These are phyloP conservation scores for Sarocladium brachiariae DNA, from an alignment of 2,329 filamentous ascomycete species.

Conservation along the genomic window DNA sequence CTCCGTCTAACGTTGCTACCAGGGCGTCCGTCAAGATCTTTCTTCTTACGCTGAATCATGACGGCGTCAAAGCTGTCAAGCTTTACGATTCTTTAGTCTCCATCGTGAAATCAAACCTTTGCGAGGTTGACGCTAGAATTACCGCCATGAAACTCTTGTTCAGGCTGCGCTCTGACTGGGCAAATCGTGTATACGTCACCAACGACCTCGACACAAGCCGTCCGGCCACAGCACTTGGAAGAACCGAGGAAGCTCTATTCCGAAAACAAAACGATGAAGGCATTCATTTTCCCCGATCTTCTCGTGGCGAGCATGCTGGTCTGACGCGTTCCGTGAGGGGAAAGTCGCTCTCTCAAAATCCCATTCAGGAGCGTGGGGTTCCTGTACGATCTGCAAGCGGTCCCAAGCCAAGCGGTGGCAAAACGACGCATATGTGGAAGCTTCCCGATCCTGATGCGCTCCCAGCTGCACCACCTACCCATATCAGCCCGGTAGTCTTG, in stretches of 20 bases:
- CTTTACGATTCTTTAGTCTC: constrained; percentile 58
- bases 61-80: constrained; percentile 56
- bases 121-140: constrained; percentile 63
- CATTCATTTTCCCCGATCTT: constrained; percentile 35
- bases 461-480: constrained; percentile 37
- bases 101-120: constrained; percentile 52
- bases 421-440: constrained; percentile 41
- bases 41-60: constrained; percentile 61
- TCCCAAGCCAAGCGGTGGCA: constrained; percentile 31
- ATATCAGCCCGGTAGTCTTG: constrained; percentile 45
- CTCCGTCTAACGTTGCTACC: constrained; percentile 63
- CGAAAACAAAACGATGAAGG: constrained; percentile 46
- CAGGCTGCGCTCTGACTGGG: constrained; percentile 74
- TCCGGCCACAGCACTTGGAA: constrained; percentile 64
- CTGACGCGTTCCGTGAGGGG: constrained; percentile 37
- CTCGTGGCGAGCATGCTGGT: constrained; percentile 36
- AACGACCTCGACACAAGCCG: constrained; percentile 64
- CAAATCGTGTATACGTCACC: constrained; percentile 67
- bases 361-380: constrained; percentile 24
- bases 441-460: constrained; percentile 50
- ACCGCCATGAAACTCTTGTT: constrained; percentile 74
- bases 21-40: constrained; percentile 71
- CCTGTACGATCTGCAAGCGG: constrained; percentile 32
- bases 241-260: constrained; percentile 48
- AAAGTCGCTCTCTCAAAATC: constrained; percentile 38